Percentiles rank a stretch among this genome's conserved stretches.
These are phyloP conservation scores for Priceomyces fermenticarens DNA, from an alignment of 805 yeast species.

Conservation along the genomic window DNA sequence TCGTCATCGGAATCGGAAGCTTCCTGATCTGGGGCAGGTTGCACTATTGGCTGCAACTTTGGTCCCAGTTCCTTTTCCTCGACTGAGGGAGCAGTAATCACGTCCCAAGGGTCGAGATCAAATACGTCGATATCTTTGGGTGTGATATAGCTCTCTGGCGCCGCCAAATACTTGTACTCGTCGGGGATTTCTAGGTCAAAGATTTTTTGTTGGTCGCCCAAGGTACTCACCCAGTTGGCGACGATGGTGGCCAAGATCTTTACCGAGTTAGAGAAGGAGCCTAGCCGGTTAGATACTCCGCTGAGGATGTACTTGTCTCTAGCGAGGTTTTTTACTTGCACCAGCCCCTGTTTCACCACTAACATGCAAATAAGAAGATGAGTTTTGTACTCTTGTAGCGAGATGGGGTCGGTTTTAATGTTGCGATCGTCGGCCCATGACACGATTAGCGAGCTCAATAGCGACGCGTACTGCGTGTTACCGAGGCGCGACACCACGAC, in stretches of 20 bases:
- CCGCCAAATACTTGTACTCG: conserved; percentile 20
- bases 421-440: conserved; percentile 25
- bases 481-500: conserved; percentile 7
- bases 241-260: conserved; percentile 55
- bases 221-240: conserved; percentile 48
- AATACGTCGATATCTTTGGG: neutral
- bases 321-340: conserved; percentile 26
- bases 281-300: conserved; percentile 54
- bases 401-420: conserved; percentile 38
- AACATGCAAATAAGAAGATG: conserved; percentile 42
- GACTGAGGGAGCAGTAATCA: neutral
- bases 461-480: conserved; percentile 1
- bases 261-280: conserved; percentile 42
- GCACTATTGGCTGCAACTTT: too few species aligned
- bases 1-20: conserved; percentile 51
- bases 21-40: too few species aligned
- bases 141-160: conserved; percentile 10
- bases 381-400: conserved; percentile 48
- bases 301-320: conserved; percentile 39
- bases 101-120: neutral
- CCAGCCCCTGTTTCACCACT: conserved; percentile 13
- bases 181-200: conserved; percentile 22
- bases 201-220: conserved; percentile 25
- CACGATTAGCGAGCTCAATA: conserved; percentile 7
- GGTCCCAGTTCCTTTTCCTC: too few species aligned